Evolutionary conservation across 805 yeast genomes (phyloP).

Genomic region (Saccharomycopsis lassenensis): DNA sequence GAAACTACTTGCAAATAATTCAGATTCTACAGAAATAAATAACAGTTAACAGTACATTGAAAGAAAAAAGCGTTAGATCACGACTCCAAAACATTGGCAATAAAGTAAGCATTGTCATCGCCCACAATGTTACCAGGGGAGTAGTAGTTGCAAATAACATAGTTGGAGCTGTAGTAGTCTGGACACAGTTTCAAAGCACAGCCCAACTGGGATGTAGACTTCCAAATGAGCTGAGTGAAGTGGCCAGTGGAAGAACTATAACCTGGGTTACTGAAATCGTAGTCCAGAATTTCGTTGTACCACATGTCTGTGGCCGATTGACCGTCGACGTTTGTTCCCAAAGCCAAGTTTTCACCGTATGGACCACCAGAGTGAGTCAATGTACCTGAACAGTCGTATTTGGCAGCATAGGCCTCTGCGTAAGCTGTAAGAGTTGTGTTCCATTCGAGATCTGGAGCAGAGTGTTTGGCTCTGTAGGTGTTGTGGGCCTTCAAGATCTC

Average conservation of each 20-base stretch:
- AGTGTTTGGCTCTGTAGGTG: constrained; percentile 40
- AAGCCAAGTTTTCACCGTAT: constrained; percentile 73
- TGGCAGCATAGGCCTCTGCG: constrained; percentile 47
- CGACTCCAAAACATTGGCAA: constrained; percentile 3
- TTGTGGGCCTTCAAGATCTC: constrained; percentile 52
- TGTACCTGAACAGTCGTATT: constrained; percentile 44
- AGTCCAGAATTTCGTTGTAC: constrained; percentile 53
- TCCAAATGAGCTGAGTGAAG: constrained; percentile 77
- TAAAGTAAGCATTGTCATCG: constrained; percentile 17
- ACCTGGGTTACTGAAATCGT: constrained; percentile 40
- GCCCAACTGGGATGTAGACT: constrained; percentile 48
- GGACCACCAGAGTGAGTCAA: constrained; percentile 54
- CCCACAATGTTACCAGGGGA: constrained; percentile 65
- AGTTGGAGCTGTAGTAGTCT: constrained; percentile 34
- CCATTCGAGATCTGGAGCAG: constrained; percentile 46
- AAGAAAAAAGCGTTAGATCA: neutral
- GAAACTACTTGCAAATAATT: too few species aligned
- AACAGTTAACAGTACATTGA: too few species aligned
- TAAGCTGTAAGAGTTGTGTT: constrained; percentile 35
- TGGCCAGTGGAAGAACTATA: constrained; percentile 52
- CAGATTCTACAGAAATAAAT: too few species aligned
- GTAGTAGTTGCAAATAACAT: constrained; percentile 64
- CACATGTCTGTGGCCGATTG: constrained; percentile 58
- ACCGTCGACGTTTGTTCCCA: constrained; percentile 42
- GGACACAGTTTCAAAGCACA: constrained; percentile 63